A percentile compares a stretch with the other conserved stretches of the same genome.
Conservation (phyloP, 1,284 basidiomycete genomes). For the Jaminaea rosea region DNA sequence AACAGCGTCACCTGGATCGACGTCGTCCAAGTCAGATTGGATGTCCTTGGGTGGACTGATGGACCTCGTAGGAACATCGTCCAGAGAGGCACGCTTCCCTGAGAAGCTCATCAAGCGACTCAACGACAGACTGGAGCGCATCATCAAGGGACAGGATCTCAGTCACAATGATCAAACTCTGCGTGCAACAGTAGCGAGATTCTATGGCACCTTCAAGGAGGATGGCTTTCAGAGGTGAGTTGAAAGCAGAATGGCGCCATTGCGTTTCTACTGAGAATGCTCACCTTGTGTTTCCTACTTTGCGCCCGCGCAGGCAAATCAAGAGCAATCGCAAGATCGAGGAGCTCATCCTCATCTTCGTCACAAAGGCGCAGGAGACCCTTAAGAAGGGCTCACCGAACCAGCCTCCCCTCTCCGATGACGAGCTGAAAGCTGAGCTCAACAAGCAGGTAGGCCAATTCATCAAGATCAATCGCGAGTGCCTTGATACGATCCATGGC, state of each 20-base stretch:
- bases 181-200: slow-evolving; percentile 37
- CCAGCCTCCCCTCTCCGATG: slow-evolving; percentile 51
- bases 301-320: too few species aligned
- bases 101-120: slow-evolving; percentile 43
- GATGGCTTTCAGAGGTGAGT: slow-evolving; percentile 26
- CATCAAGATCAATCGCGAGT: slow-evolving; percentile 73
- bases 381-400: slow-evolving; percentile 50
- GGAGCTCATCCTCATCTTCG: slow-evolving; percentile 90
- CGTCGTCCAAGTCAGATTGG: slow-evolving; percentile 21
- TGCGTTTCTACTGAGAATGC: too few species aligned
- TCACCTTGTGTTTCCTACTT: too few species aligned
- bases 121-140: slow-evolving; percentile 36
- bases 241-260: too few species aligned
- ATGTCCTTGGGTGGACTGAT: slow-evolving; percentile 29
- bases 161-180: slow-evolving; percentile 31
- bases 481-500: slow-evolving; percentile 51
- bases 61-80: slow-evolving; percentile 27
- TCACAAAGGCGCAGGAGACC: slow-evolving; percentile 58
- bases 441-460: slow-evolving; percentile 83
- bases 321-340: slow-evolving; percentile 95
- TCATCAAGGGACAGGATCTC: slow-evolving; percentile 42
- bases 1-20: neutral
- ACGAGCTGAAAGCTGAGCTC: slow-evolving; percentile 76
- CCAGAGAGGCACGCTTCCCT: slow-evolving; percentile 29
- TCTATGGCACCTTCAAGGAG: slow-evolving; percentile 42